Percentiles rank a stretch among this genome's conserved stretches.
These are phyloP conservation scores for Sphaceloma murrayae DNA, from an alignment of 2,329 filamentous ascomycete genomes.

Conservation along the genomic window DNA sequence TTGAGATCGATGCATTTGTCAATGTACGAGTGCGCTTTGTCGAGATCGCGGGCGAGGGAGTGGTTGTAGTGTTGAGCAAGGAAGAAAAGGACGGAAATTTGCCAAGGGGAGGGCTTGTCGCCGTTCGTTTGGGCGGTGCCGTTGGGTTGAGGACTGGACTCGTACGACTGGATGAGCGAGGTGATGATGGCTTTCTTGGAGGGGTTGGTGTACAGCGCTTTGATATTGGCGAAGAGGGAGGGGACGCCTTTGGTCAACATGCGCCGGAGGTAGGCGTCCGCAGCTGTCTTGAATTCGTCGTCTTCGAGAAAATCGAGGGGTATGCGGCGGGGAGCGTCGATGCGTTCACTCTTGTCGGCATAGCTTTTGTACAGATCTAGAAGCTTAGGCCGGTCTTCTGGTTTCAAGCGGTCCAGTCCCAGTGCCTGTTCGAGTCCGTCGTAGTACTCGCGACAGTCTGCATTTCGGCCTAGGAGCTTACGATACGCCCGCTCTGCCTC, in stretches of 20 bases:
- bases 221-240: slow-evolving; percentile 93
- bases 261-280: slow-evolving; percentile 65
- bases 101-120: slow-evolving; percentile 50
- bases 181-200: slow-evolving; percentile 70
- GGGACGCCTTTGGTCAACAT: slow-evolving; percentile 91
- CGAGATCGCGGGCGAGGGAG: slow-evolving; percentile 69
- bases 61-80: slow-evolving; percentile 97
- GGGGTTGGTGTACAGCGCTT: slow-evolving; percentile 73
- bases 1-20: slow-evolving; percentile 74
- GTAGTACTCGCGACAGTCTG: slow-evolving; percentile 82
- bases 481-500: slow-evolving; percentile 78
- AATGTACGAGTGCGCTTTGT: slow-evolving; percentile 71
- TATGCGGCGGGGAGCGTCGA: slow-evolving; percentile 75
- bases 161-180: slow-evolving; percentile 68
- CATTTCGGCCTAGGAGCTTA: slow-evolving; percentile 72
- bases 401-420: slow-evolving; percentile 52
- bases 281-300: slow-evolving; percentile 68
- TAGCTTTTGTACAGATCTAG: slow-evolving; percentile 74
- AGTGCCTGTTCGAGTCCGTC: slow-evolving; percentile 62
- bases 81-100: slow-evolving; percentile 79
- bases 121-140: slow-evolving; percentile 38
- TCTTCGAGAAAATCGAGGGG: slow-evolving; percentile 82
- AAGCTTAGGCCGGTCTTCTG: slow-evolving; percentile 57
- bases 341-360: slow-evolving; percentile 68
- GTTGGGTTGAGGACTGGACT: slow-evolving; percentile 36